Conservation (phyloP, 805 yeast genomes). For the Metschnikowia baotianmanensis region DNA sequence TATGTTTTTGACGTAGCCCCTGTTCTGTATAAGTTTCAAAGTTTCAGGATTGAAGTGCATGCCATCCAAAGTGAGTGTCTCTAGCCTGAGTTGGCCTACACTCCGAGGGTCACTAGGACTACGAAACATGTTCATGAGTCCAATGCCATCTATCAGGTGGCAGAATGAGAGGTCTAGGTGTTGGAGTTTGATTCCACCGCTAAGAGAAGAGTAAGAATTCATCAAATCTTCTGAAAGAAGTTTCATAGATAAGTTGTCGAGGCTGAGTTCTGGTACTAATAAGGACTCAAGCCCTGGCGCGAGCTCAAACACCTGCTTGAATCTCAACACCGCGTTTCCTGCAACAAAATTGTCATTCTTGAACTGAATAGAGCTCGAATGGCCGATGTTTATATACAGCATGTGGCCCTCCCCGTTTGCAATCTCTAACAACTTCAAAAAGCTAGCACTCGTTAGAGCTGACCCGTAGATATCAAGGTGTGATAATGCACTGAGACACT, state of each 20-base stretch:
- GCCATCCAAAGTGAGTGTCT: constrained; percentile 32
- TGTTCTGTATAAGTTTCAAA: constrained; percentile 18
- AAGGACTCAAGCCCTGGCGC: constrained; percentile 24
- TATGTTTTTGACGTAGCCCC: constrained; percentile 20
- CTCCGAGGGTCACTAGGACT: not conserved
- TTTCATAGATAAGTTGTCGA: constrained; percentile 35
- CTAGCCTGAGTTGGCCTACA: constrained; percentile 14
- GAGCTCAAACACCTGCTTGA: constrained; percentile 12
- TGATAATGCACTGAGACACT: constrained; percentile 22
- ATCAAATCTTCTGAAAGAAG: constrained; percentile 28
- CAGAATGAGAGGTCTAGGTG: constrained; percentile 38
- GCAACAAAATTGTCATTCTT: constrained; percentile 13
- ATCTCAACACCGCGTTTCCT: constrained; percentile 10
- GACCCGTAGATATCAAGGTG: constrained; percentile 29
- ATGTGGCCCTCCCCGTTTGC: constrained; percentile 7
- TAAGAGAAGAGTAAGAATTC: constrained; percentile 1
- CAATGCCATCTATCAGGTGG: constrained; percentile 35
- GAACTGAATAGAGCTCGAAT: constrained; percentile 13
- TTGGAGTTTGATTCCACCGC: constrained; percentile 21
- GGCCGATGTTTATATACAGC: constrained; percentile 15
- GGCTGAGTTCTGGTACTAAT: constrained; percentile 33
- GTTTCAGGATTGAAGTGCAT: constrained; percentile 31
- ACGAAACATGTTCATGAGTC: constrained; percentile 31
- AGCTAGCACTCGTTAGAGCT: constrained; percentile 12
- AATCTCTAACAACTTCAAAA: constrained; percentile 13